Conservation (phyloP, 805 yeast species). For the Pichia thaimueangensis region DNA sequence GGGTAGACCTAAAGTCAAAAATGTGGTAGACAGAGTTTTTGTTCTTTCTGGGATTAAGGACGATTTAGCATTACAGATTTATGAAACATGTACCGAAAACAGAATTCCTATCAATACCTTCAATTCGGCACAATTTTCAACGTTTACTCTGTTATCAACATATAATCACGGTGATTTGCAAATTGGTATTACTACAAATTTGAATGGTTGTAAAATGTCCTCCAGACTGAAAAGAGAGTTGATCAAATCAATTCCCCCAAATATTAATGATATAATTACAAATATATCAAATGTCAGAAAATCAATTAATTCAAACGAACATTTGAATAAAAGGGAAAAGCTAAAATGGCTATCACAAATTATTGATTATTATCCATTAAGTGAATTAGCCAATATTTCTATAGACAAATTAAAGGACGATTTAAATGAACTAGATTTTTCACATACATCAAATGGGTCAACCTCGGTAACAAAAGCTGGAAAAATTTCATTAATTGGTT, state of each 20-base stretch:
- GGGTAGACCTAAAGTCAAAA: conserved; percentile 59
- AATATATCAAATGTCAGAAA: conserved; percentile 64
- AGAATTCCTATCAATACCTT: conserved; percentile 81
- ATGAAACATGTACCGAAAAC: conserved; percentile 43
- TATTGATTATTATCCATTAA: conserved; percentile 83
- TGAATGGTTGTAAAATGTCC: conserved; percentile 86
- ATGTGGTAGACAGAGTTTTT: conserved; percentile 71
- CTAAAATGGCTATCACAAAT: conserved; percentile 84
- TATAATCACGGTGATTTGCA: conserved; percentile 63
- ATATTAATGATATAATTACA: conserved; percentile 62
- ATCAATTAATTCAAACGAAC: conserved; percentile 27
- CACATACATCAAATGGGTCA: background rate
- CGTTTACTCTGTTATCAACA: conserved; percentile 72
- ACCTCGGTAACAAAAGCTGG: conserved; percentile 34
- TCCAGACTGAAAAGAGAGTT: conserved; percentile 72
- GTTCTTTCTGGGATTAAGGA: conserved; percentile 34
- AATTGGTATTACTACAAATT: conserved; percentile 77
- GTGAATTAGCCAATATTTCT: conserved; percentile 52
- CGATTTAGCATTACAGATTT: conserved; percentile 36
- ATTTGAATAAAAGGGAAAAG: conserved; percentile 45
- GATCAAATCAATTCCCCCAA: conserved; percentile 54
- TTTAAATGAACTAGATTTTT: conserved; percentile 10
- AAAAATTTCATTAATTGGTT: conserved; percentile 74
- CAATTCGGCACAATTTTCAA: conserved; percentile 64
- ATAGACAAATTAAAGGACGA: conserved; percentile 46